Conservation (phyloP, 169 alveolate species). For the Plasmodium vivax region DNA sequence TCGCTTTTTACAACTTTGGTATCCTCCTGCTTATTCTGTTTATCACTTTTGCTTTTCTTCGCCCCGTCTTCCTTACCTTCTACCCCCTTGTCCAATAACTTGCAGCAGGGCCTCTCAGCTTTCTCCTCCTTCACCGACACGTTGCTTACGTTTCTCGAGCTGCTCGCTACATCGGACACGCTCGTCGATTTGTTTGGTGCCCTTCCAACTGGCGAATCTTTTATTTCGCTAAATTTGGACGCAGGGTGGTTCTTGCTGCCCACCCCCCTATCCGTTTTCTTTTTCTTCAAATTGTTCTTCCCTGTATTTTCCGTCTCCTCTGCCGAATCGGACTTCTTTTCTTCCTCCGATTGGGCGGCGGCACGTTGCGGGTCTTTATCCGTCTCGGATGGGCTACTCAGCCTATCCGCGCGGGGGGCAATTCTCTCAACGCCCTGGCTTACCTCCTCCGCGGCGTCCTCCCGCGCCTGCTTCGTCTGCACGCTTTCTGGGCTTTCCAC, state of each 20-base stretch:
- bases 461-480: not conserved
- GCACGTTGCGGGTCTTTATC: not conserved
- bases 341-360: not conserved
- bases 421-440: not conserved
- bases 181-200: not conserved
- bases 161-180: not conserved
- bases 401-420: not conserved
- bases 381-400: not conserved
- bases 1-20: not conserved
- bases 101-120: conserved; percentile 10
- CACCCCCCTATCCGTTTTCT: not conserved
- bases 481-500: not conserved
- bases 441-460: not conserved
- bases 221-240: conserved; percentile 15
- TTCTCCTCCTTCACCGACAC: conserved; percentile 14
- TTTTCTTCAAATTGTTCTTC: conserved; percentile 10
- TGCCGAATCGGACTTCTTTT: not conserved
- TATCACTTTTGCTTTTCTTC: conserved; percentile 1
- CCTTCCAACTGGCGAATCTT: not conserved
- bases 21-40: not conserved
- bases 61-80: not conserved
- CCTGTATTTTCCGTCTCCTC: not conserved
- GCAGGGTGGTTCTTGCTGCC: not conserved
- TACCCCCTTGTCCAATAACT: conserved; percentile 12
- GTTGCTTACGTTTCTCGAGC: not conserved